Percentiles rank a stretch among this genome's conserved stretches.
Evolutionary conservation across 2,329 filamentous ascomycete species (phyloP).

Genomic region (Paecilomyces dactylethromorphus): DNA sequence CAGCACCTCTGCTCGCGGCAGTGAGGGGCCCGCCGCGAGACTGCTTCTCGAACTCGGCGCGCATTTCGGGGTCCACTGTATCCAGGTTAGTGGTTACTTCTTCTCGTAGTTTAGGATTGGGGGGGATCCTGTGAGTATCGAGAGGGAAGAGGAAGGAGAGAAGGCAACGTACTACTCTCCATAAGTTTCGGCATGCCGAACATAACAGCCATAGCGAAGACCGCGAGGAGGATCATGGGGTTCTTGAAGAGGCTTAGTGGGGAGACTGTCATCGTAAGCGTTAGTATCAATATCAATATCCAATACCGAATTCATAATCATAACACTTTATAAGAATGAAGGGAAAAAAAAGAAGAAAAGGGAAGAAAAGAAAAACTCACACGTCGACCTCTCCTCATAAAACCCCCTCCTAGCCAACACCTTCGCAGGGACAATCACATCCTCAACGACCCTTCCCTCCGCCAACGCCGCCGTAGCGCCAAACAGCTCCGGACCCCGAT

Average conservation of each 20-base stretch:
- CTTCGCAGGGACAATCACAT: constrained; percentile 54
- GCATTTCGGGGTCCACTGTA: constrained; percentile 92
- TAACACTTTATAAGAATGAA: too few species aligned
- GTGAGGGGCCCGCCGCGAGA: constrained; percentile 69
- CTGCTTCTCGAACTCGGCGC: constrained; percentile 84
- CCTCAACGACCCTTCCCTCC: constrained; percentile 21
- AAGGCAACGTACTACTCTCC: constrained; percentile 72
- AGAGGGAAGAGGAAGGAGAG: background rate
- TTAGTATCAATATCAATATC: constrained; percentile 3
- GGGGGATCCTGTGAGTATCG: too few species aligned
- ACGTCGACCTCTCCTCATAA: constrained; percentile 68
- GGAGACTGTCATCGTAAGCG: constrained; percentile 53
- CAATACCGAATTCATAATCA: background rate
- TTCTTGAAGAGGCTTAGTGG: constrained; percentile 81
- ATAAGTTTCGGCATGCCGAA: constrained; percentile 92
- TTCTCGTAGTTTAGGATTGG: constrained; percentile 5
- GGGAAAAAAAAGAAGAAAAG: constrained; percentile 4
- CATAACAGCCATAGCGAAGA: constrained; percentile 75
- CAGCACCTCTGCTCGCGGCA: constrained; percentile 51
- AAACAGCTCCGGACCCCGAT: constrained; percentile 58
- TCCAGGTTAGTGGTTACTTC: constrained; percentile 1
- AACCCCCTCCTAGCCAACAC: constrained; percentile 62
- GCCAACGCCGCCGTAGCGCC: constrained; percentile 20
- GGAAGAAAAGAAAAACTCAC: constrained; percentile 48
- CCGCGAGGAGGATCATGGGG: constrained; percentile 90